These are phyloP conservation scores for Powellomyces hirtus DNA, from an alignment of 192 early-diverging fungal genomes.

Conservation along the genomic window DNA sequence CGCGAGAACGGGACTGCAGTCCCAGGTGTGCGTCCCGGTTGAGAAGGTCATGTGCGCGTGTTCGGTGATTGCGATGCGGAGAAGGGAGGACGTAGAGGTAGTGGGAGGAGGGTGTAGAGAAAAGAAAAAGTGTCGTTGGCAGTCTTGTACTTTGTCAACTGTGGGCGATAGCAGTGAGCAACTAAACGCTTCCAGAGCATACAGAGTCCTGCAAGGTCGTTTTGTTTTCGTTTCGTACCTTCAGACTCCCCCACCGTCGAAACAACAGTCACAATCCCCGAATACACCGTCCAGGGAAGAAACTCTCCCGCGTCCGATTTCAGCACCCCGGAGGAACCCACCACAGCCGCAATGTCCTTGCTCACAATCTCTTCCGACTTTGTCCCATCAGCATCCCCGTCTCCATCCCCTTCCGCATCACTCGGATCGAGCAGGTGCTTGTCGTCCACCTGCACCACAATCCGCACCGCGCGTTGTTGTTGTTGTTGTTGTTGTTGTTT, in stretches of 20 bases:
- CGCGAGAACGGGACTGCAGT: constrained; percentile 14
- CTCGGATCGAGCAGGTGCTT: not conserved
- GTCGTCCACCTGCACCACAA: constrained; percentile 11
- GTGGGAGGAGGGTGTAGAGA: not conserved
- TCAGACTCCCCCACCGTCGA: not conserved
- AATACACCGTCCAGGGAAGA: not conserved
- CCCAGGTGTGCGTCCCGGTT: constrained; percentile 25
- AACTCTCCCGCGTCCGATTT: not conserved
- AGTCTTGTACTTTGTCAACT: constrained; percentile 2
- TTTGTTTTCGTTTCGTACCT: not conserved
- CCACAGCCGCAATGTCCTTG: not conserved
- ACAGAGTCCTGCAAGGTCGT: not conserved
- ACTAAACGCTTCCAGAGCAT: not conserved
- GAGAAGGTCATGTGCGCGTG: constrained; percentile 22
- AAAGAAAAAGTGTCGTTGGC: constrained; percentile 15
- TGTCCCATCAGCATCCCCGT: too few species aligned
- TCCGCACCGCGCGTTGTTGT: not conserved
- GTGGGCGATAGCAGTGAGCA: not conserved
- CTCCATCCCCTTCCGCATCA: not conserved
- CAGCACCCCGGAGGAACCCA: constrained; percentile 1
- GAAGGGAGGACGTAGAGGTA: not conserved
- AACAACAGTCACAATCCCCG: not conserved
- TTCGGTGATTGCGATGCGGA: constrained; percentile 9
- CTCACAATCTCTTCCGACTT: not conserved
- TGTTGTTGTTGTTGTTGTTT: not conserved